Percentiles rank a stretch among this genome's conserved stretches.
phyloP scores from a whole-genome alignment of 495 filamentous ascomycete genomes.

The Daldinia loculata region DNA sequence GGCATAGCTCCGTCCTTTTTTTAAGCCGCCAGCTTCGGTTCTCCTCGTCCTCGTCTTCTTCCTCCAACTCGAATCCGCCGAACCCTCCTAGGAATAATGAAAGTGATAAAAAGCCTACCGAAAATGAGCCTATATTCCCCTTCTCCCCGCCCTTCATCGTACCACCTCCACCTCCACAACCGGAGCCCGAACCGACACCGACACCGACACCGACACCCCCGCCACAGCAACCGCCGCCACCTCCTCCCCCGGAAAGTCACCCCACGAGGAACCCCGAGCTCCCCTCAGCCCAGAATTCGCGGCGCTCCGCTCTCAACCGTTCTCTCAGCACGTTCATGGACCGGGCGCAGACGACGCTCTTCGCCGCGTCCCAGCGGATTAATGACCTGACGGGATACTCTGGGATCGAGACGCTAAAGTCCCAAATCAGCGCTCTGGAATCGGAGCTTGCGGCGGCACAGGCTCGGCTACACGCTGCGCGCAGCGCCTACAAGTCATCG shows the following conservation, averaged over 20 bases:
- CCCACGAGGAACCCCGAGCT: conserved; percentile 55
- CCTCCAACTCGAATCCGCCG: conserved; percentile 31
- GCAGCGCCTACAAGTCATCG: conserved; percentile 77
- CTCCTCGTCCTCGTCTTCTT: conserved; percentile 24
- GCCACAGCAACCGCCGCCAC: conserved; percentile 8
- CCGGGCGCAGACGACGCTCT: conserved; percentile 81
- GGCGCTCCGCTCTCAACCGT: conserved; percentile 75
- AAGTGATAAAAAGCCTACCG: conserved; percentile 1
- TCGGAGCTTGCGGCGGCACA: conserved; percentile 68
- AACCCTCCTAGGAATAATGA: conserved; percentile 22
- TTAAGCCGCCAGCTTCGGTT: conserved; percentile 32
- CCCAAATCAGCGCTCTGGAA: conserved; percentile 77
- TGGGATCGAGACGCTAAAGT: conserved; percentile 86
- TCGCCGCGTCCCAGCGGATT: conserved; percentile 84
- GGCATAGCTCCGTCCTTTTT: conserved; percentile 13
- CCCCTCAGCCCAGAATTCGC: conserved; percentile 79
- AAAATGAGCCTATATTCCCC: neutral
- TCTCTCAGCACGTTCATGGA: conserved; percentile 86
- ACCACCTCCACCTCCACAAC: neutral
- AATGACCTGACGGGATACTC: conserved; percentile 96
- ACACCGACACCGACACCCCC: conserved; percentile 13
- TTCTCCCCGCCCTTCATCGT: conserved; percentile 17
- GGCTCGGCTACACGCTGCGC: conserved; percentile 70
- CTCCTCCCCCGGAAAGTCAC: conserved; percentile 3
- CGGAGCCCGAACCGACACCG: conserved; percentile 10